Percentiles rank a stretch among this genome's conserved stretches.
phyloP scores from a whole-genome alignment of 108 stramenopile genomes.

The Fistulifera pelliculosa region DNA sequence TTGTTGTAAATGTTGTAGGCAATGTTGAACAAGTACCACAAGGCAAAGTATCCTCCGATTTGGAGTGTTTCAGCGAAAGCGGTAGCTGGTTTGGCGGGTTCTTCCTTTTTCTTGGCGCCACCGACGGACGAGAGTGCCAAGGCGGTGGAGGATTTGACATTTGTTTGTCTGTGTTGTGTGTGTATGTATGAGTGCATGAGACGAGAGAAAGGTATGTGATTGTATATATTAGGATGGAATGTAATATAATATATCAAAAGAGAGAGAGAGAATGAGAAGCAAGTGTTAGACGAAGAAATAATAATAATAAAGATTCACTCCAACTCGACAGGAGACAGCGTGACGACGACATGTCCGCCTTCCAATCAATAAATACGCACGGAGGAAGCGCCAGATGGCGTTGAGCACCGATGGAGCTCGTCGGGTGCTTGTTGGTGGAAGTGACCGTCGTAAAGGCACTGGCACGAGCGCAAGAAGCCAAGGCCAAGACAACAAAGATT shows the following conservation, averaged over 20 bases:
- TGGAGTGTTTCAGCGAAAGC: constrained; percentile 64
- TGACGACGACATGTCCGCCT: not conserved
- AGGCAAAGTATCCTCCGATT: constrained; percentile 83
- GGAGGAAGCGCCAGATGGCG: too few relatives aligned
- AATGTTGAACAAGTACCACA: constrained; percentile 99
- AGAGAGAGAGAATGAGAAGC: too few relatives aligned
- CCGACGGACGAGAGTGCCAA: constrained; percentile 48
- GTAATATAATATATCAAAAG: too few relatives aligned
- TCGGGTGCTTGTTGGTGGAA: constrained; percentile 34
- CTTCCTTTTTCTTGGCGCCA: constrained; percentile 25
- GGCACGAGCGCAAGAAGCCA: constrained; percentile 49
- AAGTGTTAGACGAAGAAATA: too few relatives aligned
- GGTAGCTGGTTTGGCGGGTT: constrained; percentile 3
- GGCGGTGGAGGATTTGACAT: constrained; percentile 32
- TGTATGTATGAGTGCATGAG: not conserved
- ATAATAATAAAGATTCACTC: not conserved
- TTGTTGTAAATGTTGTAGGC: constrained; percentile 99
- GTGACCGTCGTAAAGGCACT: constrained; percentile 40
- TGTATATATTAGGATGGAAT: too few relatives aligned
- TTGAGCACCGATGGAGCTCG: too few relatives aligned
- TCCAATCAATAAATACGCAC: too few relatives aligned
- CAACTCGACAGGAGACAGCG: not conserved
- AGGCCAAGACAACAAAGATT: constrained; percentile 50
- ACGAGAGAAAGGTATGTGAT: constrained; percentile 1
- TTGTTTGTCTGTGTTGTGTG: not conserved